Base-by-base conservation (phyloP, 2,329 filamentous ascomycete genomes). In the Aspergillus glaucus region DNA sequence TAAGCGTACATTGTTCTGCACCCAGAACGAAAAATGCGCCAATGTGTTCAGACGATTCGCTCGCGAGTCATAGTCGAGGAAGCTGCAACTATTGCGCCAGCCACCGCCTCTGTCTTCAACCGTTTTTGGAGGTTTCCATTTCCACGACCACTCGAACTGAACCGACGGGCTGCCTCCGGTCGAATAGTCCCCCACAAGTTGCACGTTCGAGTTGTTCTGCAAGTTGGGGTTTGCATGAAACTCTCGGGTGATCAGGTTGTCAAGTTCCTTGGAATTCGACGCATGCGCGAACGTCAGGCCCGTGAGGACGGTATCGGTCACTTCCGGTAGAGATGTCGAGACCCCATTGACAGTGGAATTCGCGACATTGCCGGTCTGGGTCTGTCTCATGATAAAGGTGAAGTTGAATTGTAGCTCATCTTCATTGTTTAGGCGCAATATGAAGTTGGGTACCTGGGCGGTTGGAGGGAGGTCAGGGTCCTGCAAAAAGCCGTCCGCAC, bases 211-310 rank as follows among this genome's bases (percentile, higher is more conserved):
- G 64, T 96, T 97, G 67, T 95, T 97, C 75, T 98, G 93, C 48
- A 98, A 76, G 63, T 98, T 98, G 1, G 93, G 93, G 63, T 98
- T 90, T 56, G 92, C 90, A 59, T 97, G 90, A 62, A 98, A 97
- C 68, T 98, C 93, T 59, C 91, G 80, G 14, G 92, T 97, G 43
- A 97, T 85, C 43, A 98, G 75, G 57, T 93, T 96, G 63, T 97
- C 93, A 47, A 98, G 81, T 62, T 98, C 93, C 70, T 82, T 87
- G 28, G 82, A 74, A 46, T 84, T 95, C 0, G 91, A 88, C 39
- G 88, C 92, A 67, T 92, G 92, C 53, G 94, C 86, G 66, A 91
- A 97, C 7, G 93, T 98, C 53, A 98, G 78, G 45, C 92, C 90
- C 51, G 86, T 90, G 61, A 98, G 87, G 48, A 79, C 78, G 2